phyloP scores from a whole-genome alignment of 108 stramenopile species.

The Bacterosira constricta region DNA sequence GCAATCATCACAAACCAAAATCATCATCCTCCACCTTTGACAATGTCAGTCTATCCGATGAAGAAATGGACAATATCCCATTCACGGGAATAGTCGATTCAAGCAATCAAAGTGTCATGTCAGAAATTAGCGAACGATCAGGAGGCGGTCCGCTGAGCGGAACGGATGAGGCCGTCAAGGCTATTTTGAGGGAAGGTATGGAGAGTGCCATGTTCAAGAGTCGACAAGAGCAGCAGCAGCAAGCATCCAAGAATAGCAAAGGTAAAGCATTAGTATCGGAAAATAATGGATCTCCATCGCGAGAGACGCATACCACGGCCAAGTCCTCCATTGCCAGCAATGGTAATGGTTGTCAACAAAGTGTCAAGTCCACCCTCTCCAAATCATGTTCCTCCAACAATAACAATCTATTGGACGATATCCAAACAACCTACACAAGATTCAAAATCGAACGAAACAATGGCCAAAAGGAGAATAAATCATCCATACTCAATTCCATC shows the following conservation, averaged over 20 bases:
- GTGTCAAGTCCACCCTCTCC: no score
- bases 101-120: conserved; percentile 33
- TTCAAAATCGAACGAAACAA: background rate
- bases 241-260: background rate
- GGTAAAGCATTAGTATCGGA: no score
- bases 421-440: background rate
- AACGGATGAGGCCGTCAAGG: background rate
- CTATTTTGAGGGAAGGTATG: background rate
- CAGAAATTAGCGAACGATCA: conserved; percentile 29
- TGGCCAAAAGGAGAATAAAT: background rate
- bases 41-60: no score
- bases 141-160: background rate
- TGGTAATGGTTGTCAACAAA: no score
- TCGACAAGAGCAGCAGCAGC: background rate
- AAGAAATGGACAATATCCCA: no score
- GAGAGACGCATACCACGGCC: no score
- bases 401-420: background rate
- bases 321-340: no score
- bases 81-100: no score
- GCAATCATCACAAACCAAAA: no score
- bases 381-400: no score
- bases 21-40: no score
- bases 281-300: no score
- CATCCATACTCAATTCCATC: conserved; percentile 5
- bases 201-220: background rate